These are phyloP conservation scores for Ambrosiella beaveri DNA, from an alignment of 2,329 filamentous ascomycete genomes.

Conservation along the genomic window DNA sequence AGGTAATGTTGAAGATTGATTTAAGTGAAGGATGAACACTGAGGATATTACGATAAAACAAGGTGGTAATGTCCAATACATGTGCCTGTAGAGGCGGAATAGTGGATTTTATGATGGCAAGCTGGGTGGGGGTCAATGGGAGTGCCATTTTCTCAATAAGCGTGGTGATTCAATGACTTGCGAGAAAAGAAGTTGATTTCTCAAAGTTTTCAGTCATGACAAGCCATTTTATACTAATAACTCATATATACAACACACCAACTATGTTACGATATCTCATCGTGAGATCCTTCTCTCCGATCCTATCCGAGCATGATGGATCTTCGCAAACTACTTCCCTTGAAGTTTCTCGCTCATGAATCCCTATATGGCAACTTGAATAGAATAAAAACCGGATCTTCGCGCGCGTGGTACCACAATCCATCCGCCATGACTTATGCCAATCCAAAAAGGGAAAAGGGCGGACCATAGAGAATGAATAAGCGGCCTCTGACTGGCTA, in stretches of 20 bases:
- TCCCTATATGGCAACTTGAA: not conserved
- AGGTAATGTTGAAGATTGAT: not conserved
- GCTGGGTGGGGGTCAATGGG: not conserved
- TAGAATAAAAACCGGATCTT: not conserved
- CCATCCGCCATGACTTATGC: not conserved
- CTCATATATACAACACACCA: no score
- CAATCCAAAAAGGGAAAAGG: not conserved
- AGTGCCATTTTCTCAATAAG: not conserved
- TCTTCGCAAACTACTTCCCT: not conserved
- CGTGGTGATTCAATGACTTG: not conserved
- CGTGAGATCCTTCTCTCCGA: no score
- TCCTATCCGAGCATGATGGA: no score
- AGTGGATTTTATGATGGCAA: not conserved
- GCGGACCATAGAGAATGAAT: not conserved
- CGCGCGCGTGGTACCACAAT: not conserved
- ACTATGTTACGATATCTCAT: no score
- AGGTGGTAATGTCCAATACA: not conserved
- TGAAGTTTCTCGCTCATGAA: not conserved
- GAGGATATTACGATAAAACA: not conserved
- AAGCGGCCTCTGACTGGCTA: not conserved
- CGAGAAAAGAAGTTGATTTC: not conserved
- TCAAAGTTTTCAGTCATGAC: not conserved
- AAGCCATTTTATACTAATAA: not conserved
- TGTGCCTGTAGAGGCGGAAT: not conserved
- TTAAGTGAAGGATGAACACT: not conserved